A percentile compares a stretch with the other conserved stretches of the same genome.
Evolutionary conservation across 768 basidiomycete genomes (phyloP).

Genomic region (Lanmaoa rubissima): DNA sequence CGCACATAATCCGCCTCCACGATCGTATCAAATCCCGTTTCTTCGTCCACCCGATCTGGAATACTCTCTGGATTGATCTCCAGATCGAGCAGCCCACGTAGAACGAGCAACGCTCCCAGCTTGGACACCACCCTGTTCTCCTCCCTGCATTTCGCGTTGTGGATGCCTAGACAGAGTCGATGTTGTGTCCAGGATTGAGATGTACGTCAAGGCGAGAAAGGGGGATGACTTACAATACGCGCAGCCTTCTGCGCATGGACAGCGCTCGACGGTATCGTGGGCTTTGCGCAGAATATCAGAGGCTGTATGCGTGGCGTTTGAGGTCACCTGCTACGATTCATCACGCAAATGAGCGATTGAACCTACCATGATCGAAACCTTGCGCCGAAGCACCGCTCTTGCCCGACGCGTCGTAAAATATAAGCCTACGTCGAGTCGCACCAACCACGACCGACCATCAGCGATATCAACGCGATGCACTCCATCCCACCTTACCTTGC

Average conservation of each 20-base stretch:
- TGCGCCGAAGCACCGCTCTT: slow-evolving; percentile 72
- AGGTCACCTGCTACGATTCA: neutral
- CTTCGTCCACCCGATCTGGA: slow-evolving; percentile 31
- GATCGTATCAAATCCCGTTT: slow-evolving; percentile 46
- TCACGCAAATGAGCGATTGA: neutral
- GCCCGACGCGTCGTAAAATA: slow-evolving; percentile 76
- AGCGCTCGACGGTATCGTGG: slow-evolving; percentile 52
- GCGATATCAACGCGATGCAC: neutral
- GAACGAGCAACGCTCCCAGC: slow-evolving; percentile 64
- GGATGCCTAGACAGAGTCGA: slow-evolving; percentile 49
- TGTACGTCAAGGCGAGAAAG: neutral
- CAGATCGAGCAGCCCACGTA: slow-evolving; percentile 57
- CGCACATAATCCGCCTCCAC: slow-evolving; percentile 51
- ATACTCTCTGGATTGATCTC: slow-evolving; percentile 40
- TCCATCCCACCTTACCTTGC: slow-evolving; percentile 33
- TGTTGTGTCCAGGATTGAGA: too few species aligned
- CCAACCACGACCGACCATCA: neutral
- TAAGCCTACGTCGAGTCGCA: slow-evolving; percentile 45
- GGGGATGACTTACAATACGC: slow-evolving; percentile 48
- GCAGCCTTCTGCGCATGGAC: slow-evolving; percentile 72
- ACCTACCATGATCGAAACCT: slow-evolving; percentile 76
- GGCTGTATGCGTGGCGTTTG: slow-evolving; percentile 35
- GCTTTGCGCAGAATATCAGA: slow-evolving; percentile 60
- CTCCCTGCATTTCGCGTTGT: slow-evolving; percentile 64
- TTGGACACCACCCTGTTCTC: slow-evolving; percentile 75